Conservation (phyloP, 192 early-diverging fungal genomes). For the Kickxella alabastrina region DNA sequence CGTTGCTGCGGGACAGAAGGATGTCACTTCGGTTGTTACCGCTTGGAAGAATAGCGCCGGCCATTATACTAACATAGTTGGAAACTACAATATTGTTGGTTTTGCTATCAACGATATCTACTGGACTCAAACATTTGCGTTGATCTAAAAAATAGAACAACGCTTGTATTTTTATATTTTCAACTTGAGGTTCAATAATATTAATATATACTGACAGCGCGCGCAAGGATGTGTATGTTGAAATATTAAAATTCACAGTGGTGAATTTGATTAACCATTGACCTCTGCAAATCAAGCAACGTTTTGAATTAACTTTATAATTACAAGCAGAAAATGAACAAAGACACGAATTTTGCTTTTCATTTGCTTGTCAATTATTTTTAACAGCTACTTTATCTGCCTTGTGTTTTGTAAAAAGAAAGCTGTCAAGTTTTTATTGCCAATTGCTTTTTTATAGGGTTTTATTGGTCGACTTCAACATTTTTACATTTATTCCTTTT, state of each 20-base stretch:
- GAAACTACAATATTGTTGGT: slow-evolving; percentile 33
- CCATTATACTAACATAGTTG: slow-evolving; percentile 32
- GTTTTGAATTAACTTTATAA: neutral
- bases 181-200: neutral
- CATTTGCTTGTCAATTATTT: too few species aligned
- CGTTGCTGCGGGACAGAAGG: slow-evolving; percentile 17
- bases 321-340: neutral
- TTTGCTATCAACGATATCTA: slow-evolving; percentile 25
- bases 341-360: too few species aligned
- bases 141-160: too few species aligned
- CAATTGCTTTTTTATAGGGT: too few species aligned
- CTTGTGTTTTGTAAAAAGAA: neutral
- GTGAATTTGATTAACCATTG: too few species aligned
- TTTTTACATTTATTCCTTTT: too few species aligned
- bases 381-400: neutral
- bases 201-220: too few species aligned
- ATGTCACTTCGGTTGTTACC: slow-evolving; percentile 9
- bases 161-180: neutral
- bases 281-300: too few species aligned
- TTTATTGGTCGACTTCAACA: too few species aligned
- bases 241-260: too few species aligned
- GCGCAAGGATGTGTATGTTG: too few species aligned
- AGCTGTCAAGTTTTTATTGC: neutral
- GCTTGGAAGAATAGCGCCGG: slow-evolving; percentile 24
- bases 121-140: slow-evolving; percentile 44